These are phyloP conservation scores for Cryoendolithus antarcticus DNA, from an alignment of 2,329 filamentous ascomycete species.

Conservation along the genomic window DNA sequence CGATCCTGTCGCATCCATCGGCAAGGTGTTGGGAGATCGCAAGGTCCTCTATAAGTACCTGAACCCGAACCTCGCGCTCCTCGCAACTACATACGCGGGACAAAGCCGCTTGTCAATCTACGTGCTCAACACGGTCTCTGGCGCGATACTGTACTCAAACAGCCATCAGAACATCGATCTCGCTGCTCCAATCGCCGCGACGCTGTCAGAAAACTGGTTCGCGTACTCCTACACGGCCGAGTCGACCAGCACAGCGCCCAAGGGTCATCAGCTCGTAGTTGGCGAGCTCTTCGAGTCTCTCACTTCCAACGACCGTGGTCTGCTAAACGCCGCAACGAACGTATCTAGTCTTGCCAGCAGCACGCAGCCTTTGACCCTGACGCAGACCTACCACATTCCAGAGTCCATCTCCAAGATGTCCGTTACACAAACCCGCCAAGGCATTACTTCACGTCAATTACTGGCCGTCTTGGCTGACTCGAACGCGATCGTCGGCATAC, in stretches of 20 bases:
- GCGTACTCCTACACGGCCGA: conserved; percentile 61
- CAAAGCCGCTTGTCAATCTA: conserved; percentile 56
- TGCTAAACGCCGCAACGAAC: conserved; percentile 56
- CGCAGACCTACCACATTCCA: conserved; percentile 69
- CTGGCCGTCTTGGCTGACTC: conserved; percentile 64
- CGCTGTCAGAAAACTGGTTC: conserved; percentile 91
- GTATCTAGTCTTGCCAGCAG: conserved; percentile 63
- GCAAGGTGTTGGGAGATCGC: conserved; percentile 80
- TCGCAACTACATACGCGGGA: conserved; percentile 54
- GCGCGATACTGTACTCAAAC: conserved; percentile 61
- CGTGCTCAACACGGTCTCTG: conserved; percentile 75
- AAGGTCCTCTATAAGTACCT: conserved; percentile 97
- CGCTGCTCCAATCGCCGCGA: conserved; percentile 59
- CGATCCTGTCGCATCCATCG: conserved; percentile 88
- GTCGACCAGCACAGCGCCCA: conserved; percentile 43
- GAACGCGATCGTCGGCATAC: conserved; percentile 66
- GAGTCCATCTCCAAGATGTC: conserved; percentile 67
- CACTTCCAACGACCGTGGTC: conserved; percentile 70
- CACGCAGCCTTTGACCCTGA: conserved; percentile 60
- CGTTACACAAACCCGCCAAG: conserved; percentile 82
- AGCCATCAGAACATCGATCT: conserved; percentile 63
- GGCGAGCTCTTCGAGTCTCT: conserved; percentile 86
- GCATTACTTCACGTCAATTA: conserved; percentile 73
- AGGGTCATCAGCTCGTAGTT: conserved; percentile 75
- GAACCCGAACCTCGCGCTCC: conserved; percentile 70